Evolutionary conservation across 73 alveolate species (phyloP).

Genomic region (Paramecium sonneborni): DNA sequence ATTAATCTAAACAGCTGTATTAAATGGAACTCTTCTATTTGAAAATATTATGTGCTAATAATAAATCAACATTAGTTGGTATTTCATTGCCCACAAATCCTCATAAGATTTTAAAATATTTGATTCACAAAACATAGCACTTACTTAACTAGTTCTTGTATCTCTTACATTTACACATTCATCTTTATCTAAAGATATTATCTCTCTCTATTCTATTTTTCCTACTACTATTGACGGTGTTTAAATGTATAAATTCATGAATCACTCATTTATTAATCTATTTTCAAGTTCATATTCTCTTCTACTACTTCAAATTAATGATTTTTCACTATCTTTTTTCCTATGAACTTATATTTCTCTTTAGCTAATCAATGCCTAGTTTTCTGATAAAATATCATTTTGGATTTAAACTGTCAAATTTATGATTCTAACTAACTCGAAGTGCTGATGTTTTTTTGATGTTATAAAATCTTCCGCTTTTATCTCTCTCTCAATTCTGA

Average conservation of each 20-base stretch:
- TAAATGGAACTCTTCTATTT: slow-evolving; percentile 75
- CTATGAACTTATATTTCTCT: slow-evolving; percentile 72
- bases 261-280: slow-evolving; percentile 89
- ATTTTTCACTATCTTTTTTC: neutral
- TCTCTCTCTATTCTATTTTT: slow-evolving; percentile 71
- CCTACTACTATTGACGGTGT: slow-evolving; percentile 76
- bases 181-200: slow-evolving; percentile 78
- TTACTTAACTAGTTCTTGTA: slow-evolving; percentile 73
- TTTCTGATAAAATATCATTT: slow-evolving; percentile 74
- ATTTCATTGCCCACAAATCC: slow-evolving; percentile 87
- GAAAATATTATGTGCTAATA: slow-evolving; percentile 61
- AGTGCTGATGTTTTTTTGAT: slow-evolving; percentile 68
- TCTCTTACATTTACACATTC: slow-evolving; percentile 88
- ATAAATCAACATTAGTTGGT: slow-evolving; percentile 70
- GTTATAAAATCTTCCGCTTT: slow-evolving; percentile 88
- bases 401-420: slow-evolving; percentile 68
- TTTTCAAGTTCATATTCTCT: slow-evolving; percentile 70
- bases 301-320: neutral
- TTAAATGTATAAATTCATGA: slow-evolving; percentile 75
- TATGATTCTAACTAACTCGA: slow-evolving; percentile 51
- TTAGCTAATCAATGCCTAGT: slow-evolving; percentile 82
- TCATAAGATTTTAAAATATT: slow-evolving; percentile 85
- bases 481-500: slow-evolving; percentile 72
- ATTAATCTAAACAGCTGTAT: slow-evolving; percentile 82
- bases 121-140: slow-evolving; percentile 74